These are phyloP conservation scores for Leptographium wingfieldii DNA, from an alignment of 2,329 filamentous ascomycete species.

Conservation along the genomic window DNA sequence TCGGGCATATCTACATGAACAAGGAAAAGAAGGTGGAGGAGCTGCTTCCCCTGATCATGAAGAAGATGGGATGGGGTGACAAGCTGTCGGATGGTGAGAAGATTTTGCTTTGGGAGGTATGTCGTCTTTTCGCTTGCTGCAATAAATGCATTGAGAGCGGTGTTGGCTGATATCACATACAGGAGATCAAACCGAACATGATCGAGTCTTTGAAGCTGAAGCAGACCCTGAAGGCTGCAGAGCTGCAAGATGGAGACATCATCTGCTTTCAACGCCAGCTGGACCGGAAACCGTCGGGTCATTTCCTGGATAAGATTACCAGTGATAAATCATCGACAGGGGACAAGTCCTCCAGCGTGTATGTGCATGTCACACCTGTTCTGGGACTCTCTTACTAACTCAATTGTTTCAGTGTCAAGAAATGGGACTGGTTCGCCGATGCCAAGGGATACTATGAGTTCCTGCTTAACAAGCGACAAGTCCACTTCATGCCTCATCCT, in stretches of 20 bases:
- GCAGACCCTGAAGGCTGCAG: conserved; percentile 75
- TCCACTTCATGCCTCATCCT: conserved; percentile 64
- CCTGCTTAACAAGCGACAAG: conserved; percentile 66
- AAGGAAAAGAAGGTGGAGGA: conserved; percentile 83
- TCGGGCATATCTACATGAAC: conserved; percentile 76
- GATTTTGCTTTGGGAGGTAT: conserved; percentile 63
- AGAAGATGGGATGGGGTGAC: conserved; percentile 76
- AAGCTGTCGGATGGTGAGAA: conserved; percentile 53
- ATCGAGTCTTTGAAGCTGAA: conserved; percentile 91
- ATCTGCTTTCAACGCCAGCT: conserved; percentile 73
- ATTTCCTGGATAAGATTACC: conserved; percentile 23
- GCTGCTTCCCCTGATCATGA: conserved; percentile 61
- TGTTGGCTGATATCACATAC: neutral
- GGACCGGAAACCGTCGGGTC: conserved; percentile 29
- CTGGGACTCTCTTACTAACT: neutral
- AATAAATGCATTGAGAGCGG: too few relatives aligned
- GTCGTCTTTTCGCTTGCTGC: conserved; percentile 8
- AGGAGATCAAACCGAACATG: conserved; percentile 96
- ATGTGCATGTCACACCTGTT: conserved; percentile 21
- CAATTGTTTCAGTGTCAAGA: conserved; percentile 16
- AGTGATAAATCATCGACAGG: conserved; percentile 18
- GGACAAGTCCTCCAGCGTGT: conserved; percentile 17
- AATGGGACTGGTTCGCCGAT: conserved; percentile 48
- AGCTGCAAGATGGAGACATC: conserved; percentile 95
- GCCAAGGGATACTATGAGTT: conserved; percentile 89